These are phyloP conservation scores for Vachellia pachyceras DNA, from an alignment of 306 rosid species.

Conservation along the genomic window DNA sequence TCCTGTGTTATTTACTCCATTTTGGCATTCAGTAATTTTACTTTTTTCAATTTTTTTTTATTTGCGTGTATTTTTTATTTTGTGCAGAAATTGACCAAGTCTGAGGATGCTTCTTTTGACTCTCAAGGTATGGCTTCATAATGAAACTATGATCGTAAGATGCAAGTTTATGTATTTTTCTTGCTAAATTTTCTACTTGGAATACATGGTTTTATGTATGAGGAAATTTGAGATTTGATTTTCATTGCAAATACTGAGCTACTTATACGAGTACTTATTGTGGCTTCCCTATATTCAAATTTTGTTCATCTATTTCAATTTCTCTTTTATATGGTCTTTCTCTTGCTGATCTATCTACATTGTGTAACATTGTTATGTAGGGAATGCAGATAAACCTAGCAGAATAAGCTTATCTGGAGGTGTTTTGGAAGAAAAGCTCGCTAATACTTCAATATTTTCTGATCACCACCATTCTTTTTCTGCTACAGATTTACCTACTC, in stretches of 20 bases:
- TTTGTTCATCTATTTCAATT: not conserved
- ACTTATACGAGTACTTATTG: not conserved
- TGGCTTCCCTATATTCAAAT: not conserved
- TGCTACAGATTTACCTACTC: constrained; percentile 43
- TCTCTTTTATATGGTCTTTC: not conserved
- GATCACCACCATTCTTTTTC: constrained; percentile 50
- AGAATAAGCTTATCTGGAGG: constrained; percentile 43
- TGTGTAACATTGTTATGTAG: constrained; percentile 50
- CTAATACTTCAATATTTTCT: constrained; percentile 43
- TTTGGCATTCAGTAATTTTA: not conserved
- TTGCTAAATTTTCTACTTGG: not conserved
- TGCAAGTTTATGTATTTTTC: constrained; percentile 11
- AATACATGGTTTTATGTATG: not conserved
- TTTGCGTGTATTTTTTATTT: constrained; percentile 13
- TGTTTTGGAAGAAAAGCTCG: constrained; percentile 44
- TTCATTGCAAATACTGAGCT: not conserved
- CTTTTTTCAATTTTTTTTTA: not conserved
- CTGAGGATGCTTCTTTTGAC: constrained; percentile 44
- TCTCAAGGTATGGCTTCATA: constrained; percentile 54
- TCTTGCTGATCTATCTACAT: constrained; percentile 27
- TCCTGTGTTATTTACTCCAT: constrained; percentile 5
- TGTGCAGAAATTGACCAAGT: constrained; percentile 56
- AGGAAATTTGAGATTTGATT: not conserved
- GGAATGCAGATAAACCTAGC: constrained; percentile 47
- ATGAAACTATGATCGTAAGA: constrained; percentile 22